phyloP scores from a whole-genome alignment of 2,329 filamentous ascomycete genomes.

The Cytospora piceae region DNA sequence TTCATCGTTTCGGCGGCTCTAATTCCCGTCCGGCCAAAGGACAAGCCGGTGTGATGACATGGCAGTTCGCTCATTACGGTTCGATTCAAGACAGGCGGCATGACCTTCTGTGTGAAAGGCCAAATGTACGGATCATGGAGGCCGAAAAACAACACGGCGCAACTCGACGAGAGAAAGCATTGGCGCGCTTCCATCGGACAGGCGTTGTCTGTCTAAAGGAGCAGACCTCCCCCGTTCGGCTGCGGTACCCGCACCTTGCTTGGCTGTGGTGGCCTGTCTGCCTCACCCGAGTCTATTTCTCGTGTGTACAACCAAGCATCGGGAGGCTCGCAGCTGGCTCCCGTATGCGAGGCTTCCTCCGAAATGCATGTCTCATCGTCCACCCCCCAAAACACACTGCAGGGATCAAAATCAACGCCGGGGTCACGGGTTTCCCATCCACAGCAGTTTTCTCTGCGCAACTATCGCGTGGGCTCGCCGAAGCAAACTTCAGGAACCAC shows the following conservation, averaged over 20 bases:
- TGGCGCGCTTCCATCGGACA: not conserved
- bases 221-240: conserved; percentile 7
- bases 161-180: not conserved
- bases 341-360: conserved; percentile 27
- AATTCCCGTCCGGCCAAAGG: not conserved
- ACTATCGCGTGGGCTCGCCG: not conserved
- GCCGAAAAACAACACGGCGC: not conserved
- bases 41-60: not conserved
- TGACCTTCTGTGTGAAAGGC: not conserved
- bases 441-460: not conserved
- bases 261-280: conserved; percentile 21
- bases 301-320: conserved; percentile 21
- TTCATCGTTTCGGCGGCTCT: not conserved
- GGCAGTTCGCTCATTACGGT: not conserved
- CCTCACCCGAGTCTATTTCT: conserved; percentile 23
- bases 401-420: not conserved
- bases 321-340: conserved; percentile 26
- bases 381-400: conserved; percentile 5
- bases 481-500: not conserved
- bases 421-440: not conserved
- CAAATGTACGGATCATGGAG: not conserved
- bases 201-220: conserved; percentile 3
- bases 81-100: not conserved
- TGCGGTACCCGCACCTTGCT: conserved; percentile 12
- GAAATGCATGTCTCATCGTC: conserved; percentile 28